A percentile compares a stretch with the other conserved stretches of the same genome.
Conservation (phyloP, 768 basidiomycete genomes). For the Suillus brevipes region DNA sequence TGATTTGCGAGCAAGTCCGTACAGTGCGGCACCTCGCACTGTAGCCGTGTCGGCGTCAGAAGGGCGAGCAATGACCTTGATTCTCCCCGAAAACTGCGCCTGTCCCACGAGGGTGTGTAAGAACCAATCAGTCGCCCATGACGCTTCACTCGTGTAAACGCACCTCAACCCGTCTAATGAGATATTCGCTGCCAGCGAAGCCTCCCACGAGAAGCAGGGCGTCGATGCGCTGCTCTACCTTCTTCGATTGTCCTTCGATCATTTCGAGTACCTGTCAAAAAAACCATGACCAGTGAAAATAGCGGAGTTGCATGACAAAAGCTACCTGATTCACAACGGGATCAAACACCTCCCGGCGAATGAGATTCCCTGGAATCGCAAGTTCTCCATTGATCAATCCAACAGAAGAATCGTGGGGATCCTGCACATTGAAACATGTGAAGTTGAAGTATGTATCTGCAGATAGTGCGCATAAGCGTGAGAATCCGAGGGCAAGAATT, state of each 20-base stretch:
- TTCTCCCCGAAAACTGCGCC: conserved; percentile 65
- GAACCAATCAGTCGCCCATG: conserved; percentile 14
- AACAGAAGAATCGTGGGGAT: conserved; percentile 76
- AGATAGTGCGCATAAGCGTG: conserved; percentile 9
- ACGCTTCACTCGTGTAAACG: conserved; percentile 23
- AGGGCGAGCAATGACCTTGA: conserved; percentile 78
- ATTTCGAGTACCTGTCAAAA: conserved; percentile 65
- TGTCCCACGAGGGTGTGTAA: conserved; percentile 28
- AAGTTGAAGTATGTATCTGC: conserved; percentile 84
- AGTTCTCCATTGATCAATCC: conserved; percentile 84
- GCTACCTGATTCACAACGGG: conserved; percentile 78
- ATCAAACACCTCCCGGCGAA: conserved; percentile 85
- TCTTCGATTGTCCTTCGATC: conserved; percentile 72
- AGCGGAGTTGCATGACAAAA: conserved; percentile 14
- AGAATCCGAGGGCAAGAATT: background rate
- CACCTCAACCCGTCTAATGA: conserved; percentile 78
- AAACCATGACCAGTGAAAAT: conserved; percentile 11
- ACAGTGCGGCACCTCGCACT: conserved; percentile 83
- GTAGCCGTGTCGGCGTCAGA: conserved; percentile 89
- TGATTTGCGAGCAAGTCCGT: conserved; percentile 73
- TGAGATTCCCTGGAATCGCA: conserved; percentile 74
- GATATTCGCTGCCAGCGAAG: conserved; percentile 84
- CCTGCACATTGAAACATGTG: conserved; percentile 86
- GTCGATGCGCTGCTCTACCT: conserved; percentile 71
- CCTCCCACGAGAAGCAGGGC: conserved; percentile 89